Conservation (phyloP, 164 flowering plant genomes). For the Magnolia changhungtana region DNA sequence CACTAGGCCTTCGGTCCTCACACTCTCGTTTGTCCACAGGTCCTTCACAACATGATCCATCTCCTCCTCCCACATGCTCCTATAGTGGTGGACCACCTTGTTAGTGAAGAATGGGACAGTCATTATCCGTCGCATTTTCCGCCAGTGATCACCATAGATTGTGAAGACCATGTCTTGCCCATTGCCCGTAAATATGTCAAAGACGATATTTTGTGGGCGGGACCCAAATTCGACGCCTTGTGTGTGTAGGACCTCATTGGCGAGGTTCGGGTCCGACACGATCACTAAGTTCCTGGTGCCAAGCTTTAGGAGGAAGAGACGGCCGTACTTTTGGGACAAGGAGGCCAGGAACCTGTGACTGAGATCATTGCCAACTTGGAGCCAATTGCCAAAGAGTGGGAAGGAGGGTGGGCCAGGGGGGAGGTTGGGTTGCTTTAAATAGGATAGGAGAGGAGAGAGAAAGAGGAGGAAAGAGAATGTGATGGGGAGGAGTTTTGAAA, state of each 20-base stretch:
- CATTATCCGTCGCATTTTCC: slow-evolving; percentile 72
- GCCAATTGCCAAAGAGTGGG: slow-evolving; percentile 77
- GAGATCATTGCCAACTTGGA: slow-evolving; percentile 71
- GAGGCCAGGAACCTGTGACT: slow-evolving; percentile 52
- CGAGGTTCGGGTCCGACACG: slow-evolving; percentile 56
- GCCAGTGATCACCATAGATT: slow-evolving; percentile 71
- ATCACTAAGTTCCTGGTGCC: slow-evolving; percentile 54
- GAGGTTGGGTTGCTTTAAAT: slow-evolving; percentile 15
- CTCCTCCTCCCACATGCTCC: slow-evolving; percentile 59
- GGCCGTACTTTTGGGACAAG: slow-evolving; percentile 42
- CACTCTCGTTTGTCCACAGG: slow-evolving; percentile 20
- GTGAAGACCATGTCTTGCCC: slow-evolving; percentile 88
- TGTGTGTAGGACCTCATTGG: slow-evolving; percentile 52
- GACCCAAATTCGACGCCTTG: slow-evolving; percentile 79
- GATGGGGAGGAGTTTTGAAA: background rate
- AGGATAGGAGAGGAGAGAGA: slow-evolving; percentile 12
- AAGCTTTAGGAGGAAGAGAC: slow-evolving; percentile 48
- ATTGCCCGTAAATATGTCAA: slow-evolving; percentile 72
- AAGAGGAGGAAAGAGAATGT: slow-evolving; percentile 8
- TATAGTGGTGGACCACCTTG: slow-evolving; percentile 59
- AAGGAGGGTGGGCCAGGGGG: slow-evolving; percentile 56
- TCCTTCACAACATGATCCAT: slow-evolving; percentile 47
- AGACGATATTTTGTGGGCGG: slow-evolving; percentile 61
- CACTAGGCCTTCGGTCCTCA: slow-evolving; percentile 36
- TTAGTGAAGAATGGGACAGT: slow-evolving; percentile 71